Conservation (phyloP, 108 stramenopile genomes). For the Skeletonema costatum region DNA sequence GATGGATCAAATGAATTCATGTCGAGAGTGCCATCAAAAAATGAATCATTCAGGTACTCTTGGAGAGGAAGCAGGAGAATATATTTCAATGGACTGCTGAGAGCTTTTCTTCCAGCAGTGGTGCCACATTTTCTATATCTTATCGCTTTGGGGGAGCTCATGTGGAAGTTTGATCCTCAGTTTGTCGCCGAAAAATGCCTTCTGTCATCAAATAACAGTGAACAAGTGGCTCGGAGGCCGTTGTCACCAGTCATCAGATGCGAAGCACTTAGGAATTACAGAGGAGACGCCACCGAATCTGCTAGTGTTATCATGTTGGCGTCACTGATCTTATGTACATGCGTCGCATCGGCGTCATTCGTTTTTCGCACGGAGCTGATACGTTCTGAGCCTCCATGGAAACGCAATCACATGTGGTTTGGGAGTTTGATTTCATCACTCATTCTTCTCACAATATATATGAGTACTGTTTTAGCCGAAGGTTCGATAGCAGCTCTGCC, state of each 20-base stretch:
- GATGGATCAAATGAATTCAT: slow-evolving; percentile 64
- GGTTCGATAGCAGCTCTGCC: slow-evolving; percentile 52
- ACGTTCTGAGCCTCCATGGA: slow-evolving; percentile 62
- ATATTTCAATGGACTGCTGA: slow-evolving; percentile 48
- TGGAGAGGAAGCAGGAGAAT: slow-evolving; percentile 55
- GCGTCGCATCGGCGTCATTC: slow-evolving; percentile 67
- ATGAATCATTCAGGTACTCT: slow-evolving; percentile 72
- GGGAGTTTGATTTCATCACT: slow-evolving; percentile 29
- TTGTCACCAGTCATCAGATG: slow-evolving; percentile 61
- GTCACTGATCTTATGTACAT: slow-evolving; percentile 59
- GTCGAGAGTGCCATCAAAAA: slow-evolving; percentile 82
- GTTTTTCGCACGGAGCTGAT: slow-evolving; percentile 64
- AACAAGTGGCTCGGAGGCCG: not conserved
- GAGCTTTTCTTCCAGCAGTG: slow-evolving; percentile 63
- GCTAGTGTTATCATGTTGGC: slow-evolving; percentile 64
- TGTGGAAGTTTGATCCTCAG: slow-evolving; percentile 41
- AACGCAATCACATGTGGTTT: slow-evolving; percentile 66
- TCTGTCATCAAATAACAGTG: not conserved
- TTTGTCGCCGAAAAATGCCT: slow-evolving; percentile 30
- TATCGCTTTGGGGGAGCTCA: slow-evolving; percentile 55
- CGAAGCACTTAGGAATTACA: slow-evolving; percentile 57
- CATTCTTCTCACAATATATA: slow-evolving; percentile 47
- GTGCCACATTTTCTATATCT: slow-evolving; percentile 69
- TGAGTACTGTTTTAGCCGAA: slow-evolving; percentile 40
- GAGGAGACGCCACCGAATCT: slow-evolving; percentile 54